Percentiles rank a stretch among this genome's conserved stretches.
These are phyloP conservation scores for Nakaseomyces nivariensis DNA, from an alignment of 1,139 yeast genomes.

Conservation along the genomic window DNA sequence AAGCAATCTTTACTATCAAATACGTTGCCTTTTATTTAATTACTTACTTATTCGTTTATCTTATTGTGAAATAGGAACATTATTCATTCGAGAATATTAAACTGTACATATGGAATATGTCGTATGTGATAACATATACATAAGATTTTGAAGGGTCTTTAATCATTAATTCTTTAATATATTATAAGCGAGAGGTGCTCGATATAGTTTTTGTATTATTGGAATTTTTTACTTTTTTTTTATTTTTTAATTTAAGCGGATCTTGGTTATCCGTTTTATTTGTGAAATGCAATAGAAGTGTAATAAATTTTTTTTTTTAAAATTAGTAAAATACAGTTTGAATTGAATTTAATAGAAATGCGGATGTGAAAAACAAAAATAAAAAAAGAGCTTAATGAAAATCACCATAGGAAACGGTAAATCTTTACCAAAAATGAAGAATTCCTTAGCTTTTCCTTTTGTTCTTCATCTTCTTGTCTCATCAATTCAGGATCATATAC, in stretches of 20 bases:
- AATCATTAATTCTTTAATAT: background rate
- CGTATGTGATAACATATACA: background rate
- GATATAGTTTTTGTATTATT: too few relatives aligned
- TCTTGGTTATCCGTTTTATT: background rate
- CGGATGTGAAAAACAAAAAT: background rate
- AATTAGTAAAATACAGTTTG: too few relatives aligned
- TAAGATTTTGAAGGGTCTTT: background rate
- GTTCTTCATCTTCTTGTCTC: slow-evolving; percentile 48
- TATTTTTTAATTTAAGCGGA: background rate
- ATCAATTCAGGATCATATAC: slow-evolving; percentile 56
- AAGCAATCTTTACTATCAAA: too few relatives aligned
- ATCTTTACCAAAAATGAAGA: slow-evolving; percentile 6
- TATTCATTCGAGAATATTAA: background rate
- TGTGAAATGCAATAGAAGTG: background rate
- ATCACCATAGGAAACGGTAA: slow-evolving; percentile 12
- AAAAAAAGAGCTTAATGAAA: background rate
- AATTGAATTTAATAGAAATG: too few relatives aligned
- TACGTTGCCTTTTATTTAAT: too few relatives aligned
- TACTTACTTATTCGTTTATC: too few relatives aligned
- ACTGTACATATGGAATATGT: too few relatives aligned
- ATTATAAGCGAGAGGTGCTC: background rate
- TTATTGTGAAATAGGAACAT: background rate
- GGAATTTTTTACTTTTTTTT: background rate
- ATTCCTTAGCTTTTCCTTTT: slow-evolving; percentile 19
- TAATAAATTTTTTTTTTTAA: too few relatives aligned